Conservation (phyloP, 495 filamentous ascomycete genomes). For the Aspergillus baeticus region DNA sequence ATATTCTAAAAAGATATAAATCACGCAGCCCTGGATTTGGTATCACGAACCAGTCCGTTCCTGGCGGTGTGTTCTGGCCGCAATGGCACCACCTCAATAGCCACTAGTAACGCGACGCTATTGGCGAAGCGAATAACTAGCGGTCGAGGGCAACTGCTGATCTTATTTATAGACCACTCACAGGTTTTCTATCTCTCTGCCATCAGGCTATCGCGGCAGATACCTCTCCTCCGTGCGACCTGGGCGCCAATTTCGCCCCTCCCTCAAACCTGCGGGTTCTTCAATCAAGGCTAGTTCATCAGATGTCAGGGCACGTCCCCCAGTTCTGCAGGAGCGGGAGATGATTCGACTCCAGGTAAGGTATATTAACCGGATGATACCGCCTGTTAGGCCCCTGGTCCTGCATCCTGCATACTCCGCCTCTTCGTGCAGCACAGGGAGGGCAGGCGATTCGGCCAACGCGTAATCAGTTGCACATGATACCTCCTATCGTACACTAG, state of each 20-base stretch:
- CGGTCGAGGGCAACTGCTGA: conserved; percentile 16
- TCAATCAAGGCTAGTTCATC: not conserved
- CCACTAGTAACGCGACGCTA: conserved; percentile 17
- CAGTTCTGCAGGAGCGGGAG: conserved; percentile 5
- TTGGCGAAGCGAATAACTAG: conserved; percentile 17
- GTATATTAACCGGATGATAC: conserved; percentile 12
- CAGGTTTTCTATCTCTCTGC: not conserved
- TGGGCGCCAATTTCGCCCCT: not conserved
- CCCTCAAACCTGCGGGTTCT: not conserved
- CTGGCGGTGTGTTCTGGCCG: conserved; percentile 8
- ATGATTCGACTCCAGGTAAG: conserved; percentile 16
- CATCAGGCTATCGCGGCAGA: conserved; percentile 3
- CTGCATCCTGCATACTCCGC: conserved; percentile 23
- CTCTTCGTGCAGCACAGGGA: conserved; percentile 15
- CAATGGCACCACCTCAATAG: conserved; percentile 2
- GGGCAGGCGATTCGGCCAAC: conserved; percentile 17
- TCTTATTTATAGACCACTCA: conserved; percentile 15
- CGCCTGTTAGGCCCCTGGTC: not conserved
- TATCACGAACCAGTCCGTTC: not conserved
- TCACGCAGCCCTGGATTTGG: not conserved
- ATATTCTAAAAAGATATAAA: not conserved
- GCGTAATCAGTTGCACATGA: conserved; percentile 25
- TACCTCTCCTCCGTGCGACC: conserved; percentile 5
- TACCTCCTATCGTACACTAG: not conserved
- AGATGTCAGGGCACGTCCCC: conserved; percentile 9